phyloP scores from a whole-genome alignment of 768 basidiomycete species.

The Saitozyma podzolica region DNA sequence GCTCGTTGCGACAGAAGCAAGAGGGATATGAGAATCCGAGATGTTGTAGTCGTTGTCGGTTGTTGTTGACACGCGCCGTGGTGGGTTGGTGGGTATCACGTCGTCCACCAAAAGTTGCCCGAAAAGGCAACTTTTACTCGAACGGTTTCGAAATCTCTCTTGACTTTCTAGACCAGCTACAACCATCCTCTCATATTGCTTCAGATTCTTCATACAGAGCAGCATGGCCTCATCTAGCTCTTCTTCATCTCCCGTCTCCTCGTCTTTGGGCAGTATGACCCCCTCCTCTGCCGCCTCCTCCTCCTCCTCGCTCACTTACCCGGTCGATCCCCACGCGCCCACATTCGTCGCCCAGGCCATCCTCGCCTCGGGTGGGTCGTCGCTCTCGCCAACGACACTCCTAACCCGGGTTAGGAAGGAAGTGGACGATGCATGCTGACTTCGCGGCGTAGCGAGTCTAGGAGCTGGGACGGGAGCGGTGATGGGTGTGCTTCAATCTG shows the following conservation, averaged over 20 bases:
- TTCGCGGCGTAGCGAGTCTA: constrained; percentile 57
- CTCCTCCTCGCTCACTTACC: constrained; percentile 1
- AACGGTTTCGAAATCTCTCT: background rate
- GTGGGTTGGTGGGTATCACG: too few species aligned
- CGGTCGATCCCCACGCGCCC: constrained; percentile 42
- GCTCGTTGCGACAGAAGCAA: background rate
- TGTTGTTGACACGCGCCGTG: background rate
- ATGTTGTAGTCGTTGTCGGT: background rate
- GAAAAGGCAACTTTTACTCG: background rate
- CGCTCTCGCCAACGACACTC: background rate
- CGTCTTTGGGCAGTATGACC: too few species aligned
- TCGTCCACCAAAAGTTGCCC: too few species aligned
- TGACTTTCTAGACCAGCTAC: background rate
- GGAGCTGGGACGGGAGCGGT: constrained; percentile 59
- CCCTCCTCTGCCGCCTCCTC: too few species aligned
- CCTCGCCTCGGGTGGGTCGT: constrained; percentile 25
- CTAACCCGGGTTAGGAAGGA: constrained; percentile 3
- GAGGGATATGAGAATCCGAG: too few species aligned
- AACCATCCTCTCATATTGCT: too few species aligned
- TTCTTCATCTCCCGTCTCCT: too few species aligned
- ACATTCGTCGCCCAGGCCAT: constrained; percentile 38
- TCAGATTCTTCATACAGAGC: too few species aligned
- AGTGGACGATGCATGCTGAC: background rate
- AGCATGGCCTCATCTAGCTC: too few species aligned
- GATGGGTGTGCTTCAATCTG: constrained; percentile 58